Evolutionary conservation across 306 rosid genomes (phyloP).

Genomic region (Carpinus fangiana): DNA sequence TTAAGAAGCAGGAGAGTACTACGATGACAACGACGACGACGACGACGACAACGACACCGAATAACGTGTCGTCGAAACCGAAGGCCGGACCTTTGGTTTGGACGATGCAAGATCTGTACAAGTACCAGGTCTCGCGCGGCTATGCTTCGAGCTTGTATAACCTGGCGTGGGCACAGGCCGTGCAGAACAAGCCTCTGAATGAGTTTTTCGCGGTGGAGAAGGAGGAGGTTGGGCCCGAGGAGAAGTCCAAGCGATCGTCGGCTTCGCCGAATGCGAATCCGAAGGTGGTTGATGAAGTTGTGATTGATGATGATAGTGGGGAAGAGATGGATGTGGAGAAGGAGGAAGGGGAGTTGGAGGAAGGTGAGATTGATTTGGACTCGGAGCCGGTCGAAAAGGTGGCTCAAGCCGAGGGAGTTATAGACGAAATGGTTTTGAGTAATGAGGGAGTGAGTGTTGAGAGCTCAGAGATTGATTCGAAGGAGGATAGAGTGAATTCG

Average conservation of each 20-base stretch:
- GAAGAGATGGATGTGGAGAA: slow-evolving; percentile 60
- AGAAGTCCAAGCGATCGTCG: slow-evolving; percentile 32
- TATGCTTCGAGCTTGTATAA: slow-evolving; percentile 67
- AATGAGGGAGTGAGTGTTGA: slow-evolving; percentile 20
- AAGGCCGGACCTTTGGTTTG: slow-evolving; percentile 60
- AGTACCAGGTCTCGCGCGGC: slow-evolving; percentile 66
- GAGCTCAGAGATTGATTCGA: slow-evolving; percentile 32
- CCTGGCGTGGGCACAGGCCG: slow-evolving; percentile 96
- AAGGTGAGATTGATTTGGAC: slow-evolving; percentile 97
- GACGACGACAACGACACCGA: slow-evolving; percentile 26
- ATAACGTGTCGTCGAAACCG: slow-evolving; percentile 30
- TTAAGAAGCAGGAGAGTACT: slow-evolving; percentile 59
- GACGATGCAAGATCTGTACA: slow-evolving; percentile 72
- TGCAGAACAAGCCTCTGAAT: slow-evolving; percentile 87
- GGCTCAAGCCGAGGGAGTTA: background rate
- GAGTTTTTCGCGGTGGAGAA: slow-evolving; percentile 66
- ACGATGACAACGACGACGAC: slow-evolving; percentile 27
- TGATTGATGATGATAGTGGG: slow-evolving; percentile 35
- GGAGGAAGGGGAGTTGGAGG: slow-evolving; percentile 97
- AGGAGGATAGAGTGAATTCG: slow-evolving; percentile 30
- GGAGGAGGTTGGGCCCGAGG: slow-evolving; percentile 66
- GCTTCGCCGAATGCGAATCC: slow-evolving; percentile 25
- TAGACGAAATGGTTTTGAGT: slow-evolving; percentile 10
- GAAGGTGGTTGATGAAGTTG: slow-evolving; percentile 33
- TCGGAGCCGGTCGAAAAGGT: slow-evolving; percentile 37